Percentiles rank a stretch among this genome's conserved stretches.
Conservation (phyloP, 805 yeast species). For the Ogataea saltuana region DNA sequence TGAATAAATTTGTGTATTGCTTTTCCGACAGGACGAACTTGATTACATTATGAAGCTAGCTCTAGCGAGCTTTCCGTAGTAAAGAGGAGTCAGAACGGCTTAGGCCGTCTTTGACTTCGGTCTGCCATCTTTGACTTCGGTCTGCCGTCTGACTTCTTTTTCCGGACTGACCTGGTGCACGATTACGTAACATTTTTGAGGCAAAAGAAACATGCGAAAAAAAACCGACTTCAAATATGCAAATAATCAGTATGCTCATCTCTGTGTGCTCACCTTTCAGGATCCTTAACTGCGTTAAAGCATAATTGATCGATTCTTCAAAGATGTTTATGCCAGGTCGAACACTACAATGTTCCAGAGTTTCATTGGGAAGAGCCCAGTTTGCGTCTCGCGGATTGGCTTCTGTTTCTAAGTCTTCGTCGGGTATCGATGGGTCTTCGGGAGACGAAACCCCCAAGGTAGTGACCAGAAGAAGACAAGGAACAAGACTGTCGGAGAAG, state of each 20-base stretch:
- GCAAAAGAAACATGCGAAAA: not conserved
- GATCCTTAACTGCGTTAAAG: too few species aligned
- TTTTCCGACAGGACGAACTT: too few species aligned
- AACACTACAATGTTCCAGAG: conserved; percentile 2
- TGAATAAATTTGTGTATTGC: conserved; percentile 1
- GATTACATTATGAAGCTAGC: too few species aligned
- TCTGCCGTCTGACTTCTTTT: conserved; percentile 1
- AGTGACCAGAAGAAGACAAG: conserved; percentile 44
- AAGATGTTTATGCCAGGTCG: conserved; percentile 2
- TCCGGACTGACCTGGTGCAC: not conserved
- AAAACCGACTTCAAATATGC: not conserved
- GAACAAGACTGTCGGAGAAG: conserved; percentile 65
- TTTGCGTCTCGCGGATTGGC: conserved; percentile 6
- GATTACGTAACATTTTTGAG: conserved; percentile 2
- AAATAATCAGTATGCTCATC: not conserved
- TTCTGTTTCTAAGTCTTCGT: conserved; percentile 2
- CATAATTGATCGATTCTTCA: not conserved
- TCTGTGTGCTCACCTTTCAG: too few species aligned
- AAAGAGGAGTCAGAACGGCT: too few species aligned
- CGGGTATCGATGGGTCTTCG: not conserved
- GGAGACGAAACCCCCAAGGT: conserved; percentile 8
- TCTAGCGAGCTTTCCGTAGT: too few species aligned
- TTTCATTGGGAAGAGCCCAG: not conserved
- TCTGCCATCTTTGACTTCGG: too few species aligned
- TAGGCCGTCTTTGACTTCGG: too few species aligned